A percentile compares a stretch with the other conserved stretches of the same genome.
These are phyloP conservation scores for Domatiomyces globalis DNA, from an alignment of 2,329 filamentous ascomycete species.

Conservation along the genomic window DNA sequence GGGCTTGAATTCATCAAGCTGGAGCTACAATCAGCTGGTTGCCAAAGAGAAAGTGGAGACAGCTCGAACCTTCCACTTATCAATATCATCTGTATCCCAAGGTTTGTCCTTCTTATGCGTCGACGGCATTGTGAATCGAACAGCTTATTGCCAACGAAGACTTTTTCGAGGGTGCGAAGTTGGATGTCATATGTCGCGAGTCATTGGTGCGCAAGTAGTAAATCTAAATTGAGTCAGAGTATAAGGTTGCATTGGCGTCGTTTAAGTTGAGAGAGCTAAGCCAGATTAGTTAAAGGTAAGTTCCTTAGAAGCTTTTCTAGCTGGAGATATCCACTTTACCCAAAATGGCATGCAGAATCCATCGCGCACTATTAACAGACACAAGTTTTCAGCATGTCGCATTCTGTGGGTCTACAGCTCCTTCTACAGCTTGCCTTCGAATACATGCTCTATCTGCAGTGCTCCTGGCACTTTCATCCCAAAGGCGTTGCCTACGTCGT, in stretches of 20 bases:
- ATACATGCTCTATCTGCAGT: background rate
- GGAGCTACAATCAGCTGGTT: slow-evolving; percentile 3
- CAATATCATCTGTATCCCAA: slow-evolving; percentile 93
- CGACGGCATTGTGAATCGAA: slow-evolving; percentile 53
- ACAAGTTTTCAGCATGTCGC: background rate
- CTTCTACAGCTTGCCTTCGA: background rate
- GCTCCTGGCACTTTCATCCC: background rate
- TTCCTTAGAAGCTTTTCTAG: too few species aligned
- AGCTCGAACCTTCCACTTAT: slow-evolving; percentile 68
- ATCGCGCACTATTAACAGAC: background rate
- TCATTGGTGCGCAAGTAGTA: background rate
- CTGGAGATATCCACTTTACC: background rate
- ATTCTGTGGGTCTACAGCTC: background rate
- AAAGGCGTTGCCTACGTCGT: background rate
- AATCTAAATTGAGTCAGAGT: background rate
- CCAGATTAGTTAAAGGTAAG: too few species aligned
- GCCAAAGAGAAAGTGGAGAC: background rate
- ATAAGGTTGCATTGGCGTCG: background rate
- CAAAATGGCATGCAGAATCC: background rate
- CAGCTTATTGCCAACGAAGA: background rate
- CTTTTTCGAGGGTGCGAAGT: background rate
- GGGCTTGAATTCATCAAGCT: slow-evolving; percentile 70
- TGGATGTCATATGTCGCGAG: background rate
- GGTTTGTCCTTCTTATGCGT: slow-evolving; percentile 82
- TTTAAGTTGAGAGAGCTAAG: background rate